A percentile compares a stretch with the other conserved stretches of the same genome.
Evolutionary conservation across 257 asterid species (phyloP).

Genomic region (Agastache rugosa): DNA sequence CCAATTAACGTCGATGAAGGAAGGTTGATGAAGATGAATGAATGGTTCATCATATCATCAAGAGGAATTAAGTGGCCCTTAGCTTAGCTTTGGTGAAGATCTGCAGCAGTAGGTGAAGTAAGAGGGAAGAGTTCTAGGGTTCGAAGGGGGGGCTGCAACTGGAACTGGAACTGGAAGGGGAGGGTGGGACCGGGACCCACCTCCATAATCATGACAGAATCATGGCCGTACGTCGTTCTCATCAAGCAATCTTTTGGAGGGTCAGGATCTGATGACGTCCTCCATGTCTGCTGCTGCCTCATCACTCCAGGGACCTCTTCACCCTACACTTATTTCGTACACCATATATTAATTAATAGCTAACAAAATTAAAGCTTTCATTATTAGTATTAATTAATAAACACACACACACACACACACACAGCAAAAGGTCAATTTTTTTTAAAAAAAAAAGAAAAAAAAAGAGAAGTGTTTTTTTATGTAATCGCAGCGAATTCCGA

Average conservation of each 20-base stretch:
- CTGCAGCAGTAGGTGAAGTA: constrained; percentile 26
- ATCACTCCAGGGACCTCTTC: constrained; percentile 35
- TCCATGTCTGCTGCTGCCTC: constrained; percentile 44
- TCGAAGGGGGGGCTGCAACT: constrained; percentile 49
- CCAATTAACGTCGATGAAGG: too few species aligned
- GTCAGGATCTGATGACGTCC: constrained; percentile 41
- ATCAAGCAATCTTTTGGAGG: constrained; percentile 43
- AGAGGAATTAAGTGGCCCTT: constrained; percentile 5
- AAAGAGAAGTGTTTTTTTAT: too few species aligned
- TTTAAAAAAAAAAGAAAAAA: too few species aligned
- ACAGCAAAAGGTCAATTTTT: too few species aligned
- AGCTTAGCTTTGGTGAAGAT: background rate
- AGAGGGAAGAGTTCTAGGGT: constrained; percentile 87
- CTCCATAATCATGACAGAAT: constrained; percentile 48
- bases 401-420: too few species aligned
- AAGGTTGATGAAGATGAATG: background rate
- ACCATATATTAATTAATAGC: too few species aligned
- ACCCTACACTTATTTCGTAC: background rate
- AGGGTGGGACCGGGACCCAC: constrained; percentile 44
- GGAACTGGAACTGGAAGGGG: background rate
- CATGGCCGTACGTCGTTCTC: constrained; percentile 44
- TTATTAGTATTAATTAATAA: too few species aligned
- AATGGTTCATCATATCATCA: too few species aligned
- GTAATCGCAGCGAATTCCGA: too few species aligned
- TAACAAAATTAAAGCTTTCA: too few species aligned